These are phyloP conservation scores for Russula olivacea DNA, from an alignment of 768 basidiomycete species.

Conservation along the genomic window DNA sequence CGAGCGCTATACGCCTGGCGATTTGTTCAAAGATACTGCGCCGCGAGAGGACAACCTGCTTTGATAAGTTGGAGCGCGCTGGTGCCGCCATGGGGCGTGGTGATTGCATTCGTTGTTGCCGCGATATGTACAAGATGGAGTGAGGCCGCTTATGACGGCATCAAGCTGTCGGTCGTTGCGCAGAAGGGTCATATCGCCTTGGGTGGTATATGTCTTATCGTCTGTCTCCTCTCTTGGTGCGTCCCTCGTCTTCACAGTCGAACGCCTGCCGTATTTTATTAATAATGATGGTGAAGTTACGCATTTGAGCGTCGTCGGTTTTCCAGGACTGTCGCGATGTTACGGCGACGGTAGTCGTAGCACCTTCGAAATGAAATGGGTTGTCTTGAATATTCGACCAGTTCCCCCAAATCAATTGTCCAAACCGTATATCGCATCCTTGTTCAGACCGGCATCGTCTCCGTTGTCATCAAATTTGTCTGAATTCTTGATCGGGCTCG, in stretches of 20 bases:
- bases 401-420: no score
- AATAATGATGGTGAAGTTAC: not conserved
- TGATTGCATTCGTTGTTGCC: slow-evolving; percentile 28
- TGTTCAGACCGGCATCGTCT: no score
- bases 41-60: slow-evolving; percentile 14
- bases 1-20: slow-evolving; percentile 55
- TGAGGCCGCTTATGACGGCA: slow-evolving; percentile 20
- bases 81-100: slow-evolving; percentile 28
- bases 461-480: no score
- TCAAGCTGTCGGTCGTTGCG: slow-evolving; percentile 24
- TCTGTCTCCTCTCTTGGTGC: slow-evolving; percentile 13
- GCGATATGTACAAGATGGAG: slow-evolving; percentile 29
- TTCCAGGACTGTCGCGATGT: not conserved
- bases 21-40: slow-evolving; percentile 49
- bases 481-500: no score
- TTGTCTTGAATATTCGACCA: slow-evolving; percentile 1
- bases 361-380: not conserved
- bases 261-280: not conserved
- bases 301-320: slow-evolving; percentile 5
- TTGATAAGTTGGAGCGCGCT: slow-evolving; percentile 26
- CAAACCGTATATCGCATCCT: no score
- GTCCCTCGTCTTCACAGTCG: not conserved
- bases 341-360: not conserved
- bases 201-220: slow-evolving; percentile 26
- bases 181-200: slow-evolving; percentile 30